phyloP scores from a whole-genome alignment of 2,329 filamentous ascomycete genomes.

The Xylaria sp. region DNA sequence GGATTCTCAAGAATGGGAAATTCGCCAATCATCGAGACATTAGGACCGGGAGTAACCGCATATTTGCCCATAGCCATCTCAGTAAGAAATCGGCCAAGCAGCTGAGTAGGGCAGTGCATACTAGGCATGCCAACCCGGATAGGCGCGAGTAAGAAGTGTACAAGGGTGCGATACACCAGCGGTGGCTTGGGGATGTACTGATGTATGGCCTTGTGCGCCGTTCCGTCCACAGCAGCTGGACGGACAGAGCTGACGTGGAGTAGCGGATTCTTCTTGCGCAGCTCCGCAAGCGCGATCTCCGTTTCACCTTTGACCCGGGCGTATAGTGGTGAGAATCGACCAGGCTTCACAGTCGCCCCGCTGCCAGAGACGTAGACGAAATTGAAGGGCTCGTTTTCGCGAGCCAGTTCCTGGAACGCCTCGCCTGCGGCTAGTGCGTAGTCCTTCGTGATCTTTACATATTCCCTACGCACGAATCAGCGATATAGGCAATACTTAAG shows the following conservation, averaged over 20 bases:
- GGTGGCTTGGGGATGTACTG: slow-evolving; percentile 55
- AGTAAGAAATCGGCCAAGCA: slow-evolving; percentile 57
- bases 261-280: slow-evolving; percentile 57
- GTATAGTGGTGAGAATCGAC: slow-evolving; percentile 66
- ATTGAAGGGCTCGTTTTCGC: slow-evolving; percentile 64
- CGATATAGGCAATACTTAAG: background rate
- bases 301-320: slow-evolving; percentile 74
- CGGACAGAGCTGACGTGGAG: slow-evolving; percentile 68
- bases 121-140: slow-evolving; percentile 40
- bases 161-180: slow-evolving; percentile 24
- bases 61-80: slow-evolving; percentile 59
- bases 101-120: slow-evolving; percentile 56
- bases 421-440: slow-evolving; percentile 68
- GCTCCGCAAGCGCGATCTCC: slow-evolving; percentile 67
- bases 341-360: slow-evolving; percentile 68
- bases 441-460: slow-evolving; percentile 74
- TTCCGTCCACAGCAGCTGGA: slow-evolving; percentile 67
- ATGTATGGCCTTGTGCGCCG: slow-evolving; percentile 55
- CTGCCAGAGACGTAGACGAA: slow-evolving; percentile 78
- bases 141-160: slow-evolving; percentile 43
- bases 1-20: slow-evolving; percentile 49
- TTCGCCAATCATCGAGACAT: slow-evolving; percentile 45
- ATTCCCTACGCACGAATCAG: slow-evolving; percentile 58
- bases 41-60: slow-evolving; percentile 38
- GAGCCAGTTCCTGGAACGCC: slow-evolving; percentile 52